Evolutionary conservation across 106 monocot genomes (phyloP).

Genomic region (Ottelia alismoides): DNA sequence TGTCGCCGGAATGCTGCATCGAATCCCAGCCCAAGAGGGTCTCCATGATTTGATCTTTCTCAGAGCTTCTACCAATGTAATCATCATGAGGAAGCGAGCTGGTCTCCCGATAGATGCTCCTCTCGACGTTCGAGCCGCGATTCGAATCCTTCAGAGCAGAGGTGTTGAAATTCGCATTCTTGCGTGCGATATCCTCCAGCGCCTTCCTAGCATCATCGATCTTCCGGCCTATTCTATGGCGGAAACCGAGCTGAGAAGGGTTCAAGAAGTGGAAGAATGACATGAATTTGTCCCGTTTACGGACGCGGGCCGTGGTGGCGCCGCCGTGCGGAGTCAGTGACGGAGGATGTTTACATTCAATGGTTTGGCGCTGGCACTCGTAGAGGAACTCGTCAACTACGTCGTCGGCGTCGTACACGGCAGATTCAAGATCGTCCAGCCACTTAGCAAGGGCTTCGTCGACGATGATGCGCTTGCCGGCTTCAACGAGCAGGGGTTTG

Average conservation of each 20-base stretch:
- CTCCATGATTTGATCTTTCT: background rate
- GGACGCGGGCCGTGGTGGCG: background rate
- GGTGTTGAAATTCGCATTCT: background rate
- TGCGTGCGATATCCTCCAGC: background rate
- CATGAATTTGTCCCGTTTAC: background rate
- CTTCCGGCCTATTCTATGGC: background rate
- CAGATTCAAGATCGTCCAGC: background rate
- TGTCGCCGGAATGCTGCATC: too few species aligned
- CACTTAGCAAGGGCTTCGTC: background rate
- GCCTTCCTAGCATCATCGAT: background rate
- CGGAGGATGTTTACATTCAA: too few species aligned
- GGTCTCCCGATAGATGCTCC: background rate
- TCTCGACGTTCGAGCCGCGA: background rate
- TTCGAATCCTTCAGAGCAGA: background rate
- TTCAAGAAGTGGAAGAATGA: background rate
- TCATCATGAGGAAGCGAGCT: background rate
- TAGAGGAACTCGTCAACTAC: background rate
- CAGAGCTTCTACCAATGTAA: background rate
- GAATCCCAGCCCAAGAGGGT: background rate
- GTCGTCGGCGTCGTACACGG: slow-evolving; percentile 3
- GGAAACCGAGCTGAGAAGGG: background rate
- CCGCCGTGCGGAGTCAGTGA: too few species aligned
- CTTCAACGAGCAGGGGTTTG: too few species aligned
- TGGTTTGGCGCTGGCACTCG: background rate
- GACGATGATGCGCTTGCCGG: too few species aligned